Evolutionary conservation across 345 rosid species (phyloP), one percentile per base, ranked within the genome.

Genomic region (Gossypium raimondii): DNA sequence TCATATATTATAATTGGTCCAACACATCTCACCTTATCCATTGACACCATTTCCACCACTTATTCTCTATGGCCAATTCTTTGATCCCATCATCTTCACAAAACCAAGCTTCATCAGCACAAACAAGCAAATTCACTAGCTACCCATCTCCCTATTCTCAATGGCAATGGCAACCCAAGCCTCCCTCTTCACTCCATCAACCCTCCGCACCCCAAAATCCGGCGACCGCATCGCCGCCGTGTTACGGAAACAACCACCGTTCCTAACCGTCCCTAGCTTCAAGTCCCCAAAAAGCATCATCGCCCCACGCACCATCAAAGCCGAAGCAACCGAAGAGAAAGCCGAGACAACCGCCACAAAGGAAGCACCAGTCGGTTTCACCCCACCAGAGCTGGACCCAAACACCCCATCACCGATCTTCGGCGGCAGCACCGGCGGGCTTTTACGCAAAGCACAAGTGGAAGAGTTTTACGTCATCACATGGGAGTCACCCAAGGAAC

Each of bases 401-500:
- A 90, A 60, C 78, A 90, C 97, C 13, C 98, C 97, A 20, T 94
- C 98, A 1, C 97, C 97, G 29, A 94, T 94, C 64, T 94, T 94
- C 48, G 89, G 90, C 0, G 97, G 98, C 51, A 89, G 93, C 89
- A 89, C 97, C 0, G 95, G 98, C 3, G 97, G 97, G 1, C 76
- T 94, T 55, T 55, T 92, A 9, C 80, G 89, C 8, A 94, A 92
- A 75, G 97, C 98, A 27, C 97, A 82, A 66, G 97, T 94, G 1
- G 97, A 92, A 76, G 97, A 94, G 38, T 94, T 94, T 82, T 94
- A 94, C 51, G 98, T 92, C 11, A 94, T 92, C 18, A 92, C 98
- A 53, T 92, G 98, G 98, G 91, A 89, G 2, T 94, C 97, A 14
- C 97, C 97, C 0, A 92, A 94, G 64, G 97, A 94, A 74, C 97